phyloP scores from a whole-genome alignment of 345 rosid species.

The Rhizophora mangle region DNA sequence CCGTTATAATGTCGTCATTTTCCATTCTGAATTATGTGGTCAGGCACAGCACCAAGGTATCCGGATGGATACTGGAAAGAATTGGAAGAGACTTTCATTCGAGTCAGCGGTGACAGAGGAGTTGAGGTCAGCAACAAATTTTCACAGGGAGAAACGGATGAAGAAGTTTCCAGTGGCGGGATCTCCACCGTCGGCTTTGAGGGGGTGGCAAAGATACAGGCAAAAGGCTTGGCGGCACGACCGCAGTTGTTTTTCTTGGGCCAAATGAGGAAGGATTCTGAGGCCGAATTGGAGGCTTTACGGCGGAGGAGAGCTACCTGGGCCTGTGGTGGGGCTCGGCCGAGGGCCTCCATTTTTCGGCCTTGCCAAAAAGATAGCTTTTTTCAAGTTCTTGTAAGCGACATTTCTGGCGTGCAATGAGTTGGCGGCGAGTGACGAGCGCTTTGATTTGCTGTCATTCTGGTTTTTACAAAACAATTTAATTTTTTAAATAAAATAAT shows the following conservation, averaged over 20 bases:
- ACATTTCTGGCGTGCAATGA: too few species aligned
- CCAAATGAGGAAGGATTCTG: background rate
- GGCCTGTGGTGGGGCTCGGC: constrained; percentile 11
- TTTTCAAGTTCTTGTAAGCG: background rate
- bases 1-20: constrained; percentile 34
- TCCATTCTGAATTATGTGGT: background rate
- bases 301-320: constrained; percentile 6
- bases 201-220: constrained; percentile 13
- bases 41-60: constrained; percentile 60
- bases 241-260: background rate
- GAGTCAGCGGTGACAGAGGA: background rate
- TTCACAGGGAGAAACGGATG: background rate
- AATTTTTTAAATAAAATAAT: too few species aligned
- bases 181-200: constrained; percentile 20
- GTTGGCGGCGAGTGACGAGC: too few species aligned
- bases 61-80: constrained; percentile 60
- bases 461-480: too few species aligned
- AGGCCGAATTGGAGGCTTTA: background rate
- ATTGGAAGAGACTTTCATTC: constrained; percentile 41
- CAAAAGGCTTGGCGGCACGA: background rate
- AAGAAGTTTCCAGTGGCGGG: background rate
- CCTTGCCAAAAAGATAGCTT: background rate
- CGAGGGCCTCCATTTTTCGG: constrained; percentile 16
- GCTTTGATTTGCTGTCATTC: too few species aligned
- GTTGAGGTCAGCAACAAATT: background rate